phyloP scores from a whole-genome alignment of 768 basidiomycete genomes.

The Mycena filopes region DNA sequence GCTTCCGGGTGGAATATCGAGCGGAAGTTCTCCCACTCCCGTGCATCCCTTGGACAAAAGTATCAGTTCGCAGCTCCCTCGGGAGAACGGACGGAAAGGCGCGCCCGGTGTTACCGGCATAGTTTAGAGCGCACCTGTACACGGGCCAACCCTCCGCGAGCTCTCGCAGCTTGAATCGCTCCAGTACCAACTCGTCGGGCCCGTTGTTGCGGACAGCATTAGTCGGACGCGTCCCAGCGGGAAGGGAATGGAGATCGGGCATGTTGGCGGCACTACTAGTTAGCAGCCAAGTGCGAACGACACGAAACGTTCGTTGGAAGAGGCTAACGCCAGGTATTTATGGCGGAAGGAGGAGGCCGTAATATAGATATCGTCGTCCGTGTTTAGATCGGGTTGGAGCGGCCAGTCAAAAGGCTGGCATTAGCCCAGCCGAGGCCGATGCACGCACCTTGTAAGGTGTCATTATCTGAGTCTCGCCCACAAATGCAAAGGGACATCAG shows the following conservation, averaged over 20 bases:
- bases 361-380: slow-evolving; percentile 17
- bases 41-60: slow-evolving; percentile 28
- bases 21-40: slow-evolving; percentile 39
- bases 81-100: too few relatives aligned
- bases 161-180: slow-evolving; percentile 37
- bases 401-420: not conserved
- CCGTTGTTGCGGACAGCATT: slow-evolving; percentile 37
- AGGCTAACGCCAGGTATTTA: not conserved
- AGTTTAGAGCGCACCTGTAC: slow-evolving; percentile 29
- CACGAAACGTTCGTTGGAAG: not conserved
- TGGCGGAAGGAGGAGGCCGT: not conserved
- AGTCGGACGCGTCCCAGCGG: slow-evolving; percentile 33
- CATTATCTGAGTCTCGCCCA: not conserved
- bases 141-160: slow-evolving; percentile 39
- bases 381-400: slow-evolving; percentile 23
- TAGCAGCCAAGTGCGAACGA: too few relatives aligned
- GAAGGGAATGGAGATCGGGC: slow-evolving; percentile 36
- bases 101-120: too few relatives aligned
- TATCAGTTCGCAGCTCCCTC: not conserved
- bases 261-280: not conserved
- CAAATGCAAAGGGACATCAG: not conserved
- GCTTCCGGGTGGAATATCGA: slow-evolving; percentile 37
- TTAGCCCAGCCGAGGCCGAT: not conserved
- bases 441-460: not conserved
- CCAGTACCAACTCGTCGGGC: slow-evolving; percentile 30